Evolutionary conservation across 129 eudicot species (phyloP).

Genomic region (Escallonia rubra): DNA sequence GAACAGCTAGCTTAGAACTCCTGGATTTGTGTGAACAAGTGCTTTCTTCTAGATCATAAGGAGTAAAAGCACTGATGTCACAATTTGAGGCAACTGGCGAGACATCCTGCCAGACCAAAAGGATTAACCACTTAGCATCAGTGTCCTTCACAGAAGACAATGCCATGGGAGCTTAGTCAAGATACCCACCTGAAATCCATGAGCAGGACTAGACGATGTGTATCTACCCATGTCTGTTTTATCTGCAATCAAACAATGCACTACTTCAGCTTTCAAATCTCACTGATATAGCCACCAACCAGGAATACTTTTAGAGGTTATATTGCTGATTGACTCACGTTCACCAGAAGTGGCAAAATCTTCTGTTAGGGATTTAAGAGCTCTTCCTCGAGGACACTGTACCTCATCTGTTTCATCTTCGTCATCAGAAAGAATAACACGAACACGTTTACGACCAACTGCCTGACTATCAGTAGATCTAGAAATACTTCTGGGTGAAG

Average conservation of each 20-base stretch:
- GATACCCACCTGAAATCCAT: slow-evolving; percentile 45
- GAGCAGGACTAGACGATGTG: slow-evolving; percentile 17
- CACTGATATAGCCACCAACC: slow-evolving; percentile 1
- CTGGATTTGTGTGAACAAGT: slow-evolving; percentile 49
- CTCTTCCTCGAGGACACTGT: slow-evolving; percentile 22
- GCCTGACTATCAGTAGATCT: slow-evolving; percentile 49
- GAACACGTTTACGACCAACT: slow-evolving; percentile 67
- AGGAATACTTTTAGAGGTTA: neutral
- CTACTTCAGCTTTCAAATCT: slow-evolving; percentile 6
- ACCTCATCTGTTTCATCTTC: slow-evolving; percentile 59
- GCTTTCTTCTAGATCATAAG: slow-evolving; percentile 53
- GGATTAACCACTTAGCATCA: slow-evolving; percentile 6
- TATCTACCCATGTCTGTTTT: slow-evolving; percentile 50
- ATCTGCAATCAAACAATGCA: slow-evolving; percentile 42
- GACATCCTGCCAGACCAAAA: slow-evolving; percentile 45
- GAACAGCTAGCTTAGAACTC: slow-evolving; percentile 24
- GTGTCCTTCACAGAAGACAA: neutral
- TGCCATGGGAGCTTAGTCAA: neutral
- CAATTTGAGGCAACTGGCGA: slow-evolving; percentile 43
- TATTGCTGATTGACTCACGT: slow-evolving; percentile 33
- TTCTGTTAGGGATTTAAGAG: slow-evolving; percentile 28
- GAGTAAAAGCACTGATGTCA: slow-evolving; percentile 39
- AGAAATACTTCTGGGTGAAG: slow-evolving; percentile 42
- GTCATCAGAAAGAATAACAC: slow-evolving; percentile 74
- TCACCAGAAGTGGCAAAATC: slow-evolving; percentile 74